These are phyloP conservation scores for Rosa chinensis DNA, from an alignment of 306 rosid genomes.

Conservation along the genomic window DNA sequence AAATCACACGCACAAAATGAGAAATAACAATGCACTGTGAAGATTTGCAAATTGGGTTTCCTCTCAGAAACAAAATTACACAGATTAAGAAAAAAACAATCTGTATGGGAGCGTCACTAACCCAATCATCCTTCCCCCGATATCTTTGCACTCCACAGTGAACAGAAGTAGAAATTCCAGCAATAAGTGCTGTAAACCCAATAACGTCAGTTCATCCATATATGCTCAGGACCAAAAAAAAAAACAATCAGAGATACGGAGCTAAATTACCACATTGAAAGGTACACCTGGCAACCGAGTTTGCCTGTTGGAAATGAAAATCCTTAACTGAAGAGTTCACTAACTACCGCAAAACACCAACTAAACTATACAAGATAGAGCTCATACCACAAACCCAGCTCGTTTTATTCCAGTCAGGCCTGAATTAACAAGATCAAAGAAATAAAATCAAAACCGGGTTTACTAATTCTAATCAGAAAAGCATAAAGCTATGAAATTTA, in stretches of 20 bases:
- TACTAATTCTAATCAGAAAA: neutral
- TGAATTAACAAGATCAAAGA: slow-evolving; percentile 18
- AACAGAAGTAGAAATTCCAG: slow-evolving; percentile 52
- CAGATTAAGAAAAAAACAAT: neutral
- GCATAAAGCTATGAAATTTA: slow-evolving; percentile 1
- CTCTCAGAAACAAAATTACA: no score
- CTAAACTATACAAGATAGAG: neutral
- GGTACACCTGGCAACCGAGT: slow-evolving; percentile 42
- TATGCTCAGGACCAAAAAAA: slow-evolving; percentile 6
- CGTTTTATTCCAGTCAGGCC: slow-evolving; percentile 60
- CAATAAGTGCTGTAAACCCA: slow-evolving; percentile 60
- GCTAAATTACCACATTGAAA: slow-evolving; percentile 63
- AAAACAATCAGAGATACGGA: neutral
- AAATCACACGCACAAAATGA: neutral
- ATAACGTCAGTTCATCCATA: slow-evolving; percentile 26
- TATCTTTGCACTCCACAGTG: slow-evolving; percentile 68
- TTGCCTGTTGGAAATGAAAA: slow-evolving; percentile 54
- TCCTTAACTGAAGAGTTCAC: slow-evolving; percentile 2
- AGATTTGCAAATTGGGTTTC: neutral
- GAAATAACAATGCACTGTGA: neutral
- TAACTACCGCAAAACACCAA: neutral
- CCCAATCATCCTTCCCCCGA: slow-evolving; percentile 76
- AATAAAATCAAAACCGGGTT: neutral
- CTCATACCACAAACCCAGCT: slow-evolving; percentile 69
- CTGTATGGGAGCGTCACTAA: slow-evolving; percentile 29